Conservation (phyloP, 441 rosid species). For the Hura crepitans region DNA sequence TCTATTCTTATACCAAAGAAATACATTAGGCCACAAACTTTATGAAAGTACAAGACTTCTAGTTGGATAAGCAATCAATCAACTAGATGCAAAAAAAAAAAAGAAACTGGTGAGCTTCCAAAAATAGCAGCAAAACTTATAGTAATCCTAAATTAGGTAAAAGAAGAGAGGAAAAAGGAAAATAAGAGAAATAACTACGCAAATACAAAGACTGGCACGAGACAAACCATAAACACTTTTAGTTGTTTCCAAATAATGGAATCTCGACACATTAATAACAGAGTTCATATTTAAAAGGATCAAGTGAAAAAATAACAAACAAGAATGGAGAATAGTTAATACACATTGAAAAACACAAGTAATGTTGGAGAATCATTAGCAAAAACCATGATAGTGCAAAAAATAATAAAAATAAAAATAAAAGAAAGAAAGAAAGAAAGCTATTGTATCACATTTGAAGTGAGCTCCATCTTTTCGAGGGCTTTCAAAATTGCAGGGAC, state of each 20-base stretch:
- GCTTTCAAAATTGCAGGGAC: conserved; percentile 86
- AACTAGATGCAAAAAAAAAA: background rate
- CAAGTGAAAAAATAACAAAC: too few species aligned
- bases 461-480: conserved; percentile 67
- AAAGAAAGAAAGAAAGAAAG: background rate
- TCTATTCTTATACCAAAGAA: background rate
- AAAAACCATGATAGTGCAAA: background rate
- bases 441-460: conserved; percentile 45
- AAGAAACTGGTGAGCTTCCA: background rate
- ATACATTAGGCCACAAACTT: background rate
- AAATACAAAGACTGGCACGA: background rate
- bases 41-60: background rate
- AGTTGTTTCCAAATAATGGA: background rate
- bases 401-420: background rate
- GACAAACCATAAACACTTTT: background rate
- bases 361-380: background rate
- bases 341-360: background rate
- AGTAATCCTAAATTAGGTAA: background rate
- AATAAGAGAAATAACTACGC: background rate
- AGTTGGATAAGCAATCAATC: background rate
- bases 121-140: background rate
- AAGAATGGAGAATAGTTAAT: too few species aligned
- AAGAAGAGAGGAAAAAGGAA: background rate
- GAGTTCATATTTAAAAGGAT: too few species aligned
- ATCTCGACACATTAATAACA: too few species aligned